phyloP scores from a whole-genome alignment of 2,329 filamentous ascomycete genomes.

The Coleophoma cylindrospora region DNA sequence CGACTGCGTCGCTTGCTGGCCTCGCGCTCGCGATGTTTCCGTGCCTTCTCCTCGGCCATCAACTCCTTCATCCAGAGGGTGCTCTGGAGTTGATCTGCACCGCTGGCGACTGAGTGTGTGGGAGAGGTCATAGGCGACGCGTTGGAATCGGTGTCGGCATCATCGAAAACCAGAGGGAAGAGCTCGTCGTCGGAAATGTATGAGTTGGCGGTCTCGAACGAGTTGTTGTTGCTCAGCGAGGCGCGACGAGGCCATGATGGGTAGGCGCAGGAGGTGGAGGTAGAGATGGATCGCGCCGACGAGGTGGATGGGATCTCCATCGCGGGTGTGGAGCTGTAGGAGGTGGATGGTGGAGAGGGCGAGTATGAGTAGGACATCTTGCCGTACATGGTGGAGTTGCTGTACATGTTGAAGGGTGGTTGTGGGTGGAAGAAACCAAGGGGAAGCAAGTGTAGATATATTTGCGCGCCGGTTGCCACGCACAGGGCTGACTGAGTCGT shows the following conservation, averaged over 20 bases:
- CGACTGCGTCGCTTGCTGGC: conserved; percentile 19
- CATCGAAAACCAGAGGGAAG: conserved; percentile 43
- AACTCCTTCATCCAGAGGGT: conserved; percentile 22
- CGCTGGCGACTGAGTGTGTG: conserved; percentile 14
- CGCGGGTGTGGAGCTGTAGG: conserved; percentile 16
- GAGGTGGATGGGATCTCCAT: conserved; percentile 20
- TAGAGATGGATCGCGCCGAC: conserved; percentile 12
- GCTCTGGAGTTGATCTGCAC: conserved; percentile 20
- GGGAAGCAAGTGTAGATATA: not conserved
- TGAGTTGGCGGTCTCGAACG: conserved; percentile 14
- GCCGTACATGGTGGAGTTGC: not conserved
- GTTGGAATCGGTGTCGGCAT: conserved; percentile 39
- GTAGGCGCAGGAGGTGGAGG: conserved; percentile 40
- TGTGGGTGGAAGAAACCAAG: not conserved
- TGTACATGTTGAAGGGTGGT: not conserved
- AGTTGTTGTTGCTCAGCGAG: conserved; percentile 34
- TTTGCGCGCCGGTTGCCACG: no score
- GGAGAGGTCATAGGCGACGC: conserved; percentile 28
- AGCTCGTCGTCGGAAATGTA: conserved; percentile 59
- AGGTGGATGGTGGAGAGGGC: conserved; percentile 19
- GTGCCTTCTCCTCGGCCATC: conserved; percentile 21
- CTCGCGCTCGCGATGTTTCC: conserved; percentile 14
- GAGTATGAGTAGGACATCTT: not conserved
- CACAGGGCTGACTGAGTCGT: no score
- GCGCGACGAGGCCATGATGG: conserved; percentile 54